Evolutionary conservation across 2,329 filamentous ascomycete species (phyloP).

Genomic region (Hymenoscyphus infarciens): DNA sequence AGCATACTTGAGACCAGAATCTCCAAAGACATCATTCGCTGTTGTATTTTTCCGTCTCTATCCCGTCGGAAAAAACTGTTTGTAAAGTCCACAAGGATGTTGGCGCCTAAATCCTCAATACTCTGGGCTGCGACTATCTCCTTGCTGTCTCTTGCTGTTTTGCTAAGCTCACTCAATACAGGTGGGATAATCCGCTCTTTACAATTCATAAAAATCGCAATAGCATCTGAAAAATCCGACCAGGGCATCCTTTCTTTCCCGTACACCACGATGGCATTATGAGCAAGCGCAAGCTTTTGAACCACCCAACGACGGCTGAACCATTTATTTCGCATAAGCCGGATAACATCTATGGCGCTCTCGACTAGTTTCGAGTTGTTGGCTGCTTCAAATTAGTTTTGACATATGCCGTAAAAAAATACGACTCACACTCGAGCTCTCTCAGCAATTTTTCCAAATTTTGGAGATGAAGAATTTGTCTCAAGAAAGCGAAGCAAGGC

Average conservation of each 20-base stretch:
- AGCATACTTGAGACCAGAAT: slow-evolving; percentile 23
- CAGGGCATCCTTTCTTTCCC: slow-evolving; percentile 14
- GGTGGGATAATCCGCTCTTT: slow-evolving; percentile 17
- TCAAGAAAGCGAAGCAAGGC: not conserved
- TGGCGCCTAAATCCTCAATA: slow-evolving; percentile 8
- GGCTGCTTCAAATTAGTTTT: not conserved
- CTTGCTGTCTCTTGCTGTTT: not conserved
- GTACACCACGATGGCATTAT: not conserved
- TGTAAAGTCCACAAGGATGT: slow-evolving; percentile 21
- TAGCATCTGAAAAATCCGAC: slow-evolving; percentile 26
- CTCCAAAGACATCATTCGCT: slow-evolving; percentile 20
- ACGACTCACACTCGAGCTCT: not conserved
- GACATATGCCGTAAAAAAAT: not conserved
- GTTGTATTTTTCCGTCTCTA: slow-evolving; percentile 2
- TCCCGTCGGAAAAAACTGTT: slow-evolving; percentile 24
- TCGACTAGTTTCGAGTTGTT: not conserved
- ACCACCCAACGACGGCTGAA: slow-evolving; percentile 9
- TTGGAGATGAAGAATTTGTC: not conserved
- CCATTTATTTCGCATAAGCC: slow-evolving; percentile 1
- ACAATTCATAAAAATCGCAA: slow-evolving; percentile 20
- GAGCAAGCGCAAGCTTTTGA: slow-evolving; percentile 7
- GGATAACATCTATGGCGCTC: not conserved
- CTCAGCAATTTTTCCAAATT: not conserved
- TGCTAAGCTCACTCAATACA: not conserved
- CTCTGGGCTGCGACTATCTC: not conserved